phyloP scores from a whole-genome alignment of 169 alveolate genomes.

The Cystoisospora suis region DNA sequence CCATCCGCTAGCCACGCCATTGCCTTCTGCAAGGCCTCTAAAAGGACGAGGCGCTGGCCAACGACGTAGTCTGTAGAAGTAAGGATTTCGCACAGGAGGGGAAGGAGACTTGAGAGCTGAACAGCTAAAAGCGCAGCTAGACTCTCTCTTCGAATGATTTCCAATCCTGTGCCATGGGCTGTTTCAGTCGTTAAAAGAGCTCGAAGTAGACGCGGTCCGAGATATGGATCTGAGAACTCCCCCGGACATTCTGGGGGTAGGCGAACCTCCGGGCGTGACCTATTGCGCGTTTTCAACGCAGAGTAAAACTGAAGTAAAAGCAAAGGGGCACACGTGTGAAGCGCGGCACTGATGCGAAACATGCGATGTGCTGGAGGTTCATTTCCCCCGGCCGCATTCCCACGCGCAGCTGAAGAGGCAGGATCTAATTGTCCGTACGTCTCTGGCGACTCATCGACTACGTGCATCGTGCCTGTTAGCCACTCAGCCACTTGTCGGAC shows the following conservation, averaged over 20 bases:
- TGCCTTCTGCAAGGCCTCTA: conserved; percentile 14
- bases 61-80: neutral
- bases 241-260: neutral
- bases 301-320: neutral
- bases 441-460: neutral
- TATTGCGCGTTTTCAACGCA: too few species aligned
- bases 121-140: conserved; percentile 12
- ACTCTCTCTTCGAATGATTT: neutral
- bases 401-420: neutral
- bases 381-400: neutral
- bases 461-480: neutral
- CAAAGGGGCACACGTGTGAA: conserved; percentile 5
- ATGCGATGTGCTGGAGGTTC: conserved; percentile 4
- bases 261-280: too few species aligned
- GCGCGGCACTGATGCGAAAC: conserved; percentile 10
- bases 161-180: neutral
- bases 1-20: conserved; percentile 26
- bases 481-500: conserved; percentile 17
- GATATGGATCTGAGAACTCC: neutral
- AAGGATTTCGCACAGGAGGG: neutral
- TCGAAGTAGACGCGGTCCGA: neutral
- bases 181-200: neutral
- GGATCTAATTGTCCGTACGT: neutral
- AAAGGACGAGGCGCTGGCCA: neutral
- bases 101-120: neutral